Base-by-base conservation (phyloP, 2,329 filamentous ascomycete species). In the Stenocarpella maydis region DNA sequence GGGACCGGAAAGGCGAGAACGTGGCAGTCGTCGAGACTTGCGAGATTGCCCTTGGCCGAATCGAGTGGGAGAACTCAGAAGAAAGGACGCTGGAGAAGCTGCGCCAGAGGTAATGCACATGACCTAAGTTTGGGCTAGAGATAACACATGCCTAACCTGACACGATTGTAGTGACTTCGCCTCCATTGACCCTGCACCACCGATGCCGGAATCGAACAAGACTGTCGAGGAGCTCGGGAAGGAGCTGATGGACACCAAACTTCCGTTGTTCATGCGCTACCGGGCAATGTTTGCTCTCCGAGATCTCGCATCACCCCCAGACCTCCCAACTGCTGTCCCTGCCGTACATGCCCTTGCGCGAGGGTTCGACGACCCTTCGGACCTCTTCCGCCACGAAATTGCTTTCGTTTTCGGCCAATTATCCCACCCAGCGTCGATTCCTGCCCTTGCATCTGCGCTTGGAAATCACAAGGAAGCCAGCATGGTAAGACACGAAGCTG, bases 401-500 rank as follows among this genome's bases (percentile, higher is more conserved):
- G 96, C 96, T 17, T 99, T 99, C 79, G 96, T 99, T 17, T 99
- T 99, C 75, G 96, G 96, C 67, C 96, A 99, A 80, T 86, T 99
- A 65, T 94, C 92, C 67, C 96, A 99, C 78, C 96, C 96, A 1
- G 95, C 95, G n/a, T 97, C 94, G 1, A 98, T 99, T 74, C 95
- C 96, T 4, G 93, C 93, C 70, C 87, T 99, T 69, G 91, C 92
- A 19, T 89, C 88, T 64, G 90, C 92, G 1, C 85, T 99, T 70
- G 92, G 92, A 75, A 87, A 99, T 79, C 83, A 88, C 60, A 85
- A 92, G 67, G 96, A 99, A 82, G 92, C 89, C 28, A 94, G 95
- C 76, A 99, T 99, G 96, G 96, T 99, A 68, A 91, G 96, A 68
- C 96, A 99, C 78, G 96, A 99, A 82, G 97, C 96, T 60, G 96